These are phyloP conservation scores for Poronia punctata DNA, from an alignment of 495 filamentous ascomycete species.

Conservation along the genomic window DNA sequence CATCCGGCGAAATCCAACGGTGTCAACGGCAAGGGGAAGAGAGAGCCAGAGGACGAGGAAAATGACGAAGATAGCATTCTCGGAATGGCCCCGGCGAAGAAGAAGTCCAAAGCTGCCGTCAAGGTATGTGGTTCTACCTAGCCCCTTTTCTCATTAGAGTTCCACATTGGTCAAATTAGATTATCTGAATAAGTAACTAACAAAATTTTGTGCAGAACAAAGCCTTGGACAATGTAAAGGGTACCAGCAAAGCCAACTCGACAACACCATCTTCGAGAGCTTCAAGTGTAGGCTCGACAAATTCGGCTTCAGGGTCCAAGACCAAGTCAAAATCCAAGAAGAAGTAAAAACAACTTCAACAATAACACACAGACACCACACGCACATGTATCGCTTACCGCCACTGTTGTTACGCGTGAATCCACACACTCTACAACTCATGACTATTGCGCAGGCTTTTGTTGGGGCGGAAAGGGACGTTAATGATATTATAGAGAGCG, in stretches of 20 bases:
- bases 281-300: conserved; percentile 44
- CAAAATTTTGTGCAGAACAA: conserved; percentile 53
- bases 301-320: conserved; percentile 36
- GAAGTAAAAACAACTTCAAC: conserved; percentile 39
- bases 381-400: no score
- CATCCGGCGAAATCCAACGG: conserved; percentile 52
- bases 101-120: conserved; percentile 76
- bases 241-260: conserved; percentile 49
- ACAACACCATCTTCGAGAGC: conserved; percentile 47
- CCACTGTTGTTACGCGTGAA: no score
- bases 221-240: conserved; percentile 55
- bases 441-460: no score
- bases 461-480: no score
- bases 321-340: conserved; percentile 50
- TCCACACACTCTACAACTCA: no score
- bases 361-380: no score
- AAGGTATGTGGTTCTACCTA: conserved; percentile 50
- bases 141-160: neutral
- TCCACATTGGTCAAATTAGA: no score
- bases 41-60: conserved; percentile 66
- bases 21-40: conserved; percentile 62
- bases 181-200: no score
- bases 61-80: conserved; percentile 75
- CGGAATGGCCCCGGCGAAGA: conserved; percentile 73
- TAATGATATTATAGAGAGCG: no score